These are phyloP conservation scores for Nasturtium officinale DNA, from an alignment of 345 rosid genomes.

Conservation along the genomic window DNA sequence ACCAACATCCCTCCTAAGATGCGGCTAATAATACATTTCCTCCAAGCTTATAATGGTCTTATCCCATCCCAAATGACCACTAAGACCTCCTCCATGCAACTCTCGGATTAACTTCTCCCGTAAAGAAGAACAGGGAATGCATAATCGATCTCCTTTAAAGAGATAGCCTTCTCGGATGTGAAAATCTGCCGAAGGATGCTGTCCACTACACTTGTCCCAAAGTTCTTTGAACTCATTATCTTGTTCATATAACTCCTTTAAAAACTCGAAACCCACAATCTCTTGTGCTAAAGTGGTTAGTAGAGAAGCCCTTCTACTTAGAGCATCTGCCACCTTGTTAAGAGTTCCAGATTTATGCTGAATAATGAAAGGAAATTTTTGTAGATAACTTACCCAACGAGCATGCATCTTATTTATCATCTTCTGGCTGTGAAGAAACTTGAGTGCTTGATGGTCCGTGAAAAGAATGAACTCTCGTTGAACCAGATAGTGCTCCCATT, in stretches of 20 bases:
- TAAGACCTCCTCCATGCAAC: constrained; percentile 25
- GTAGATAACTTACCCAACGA: background rate
- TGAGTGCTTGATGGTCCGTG: background rate
- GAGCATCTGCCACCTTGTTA: constrained; percentile 6
- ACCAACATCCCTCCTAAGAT: constrained; percentile 4
- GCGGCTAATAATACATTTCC: constrained; percentile 14
- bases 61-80: constrained; percentile 14
- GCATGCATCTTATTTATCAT: constrained; percentile 7
- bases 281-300: background rate
- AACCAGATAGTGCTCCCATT: background rate
- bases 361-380: constrained; percentile 6
- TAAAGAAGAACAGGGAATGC: constrained; percentile 1
- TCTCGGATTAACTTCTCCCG: constrained; percentile 6
- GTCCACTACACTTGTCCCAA: background rate
- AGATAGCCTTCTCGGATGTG: background rate
- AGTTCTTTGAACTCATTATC: background rate
- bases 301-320: background rate
- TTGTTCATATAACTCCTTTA: background rate
- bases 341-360: background rate
- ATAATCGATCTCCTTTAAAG: background rate
- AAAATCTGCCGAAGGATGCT: background rate
- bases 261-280: background rate
- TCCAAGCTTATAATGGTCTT: constrained; percentile 21
- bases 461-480: background rate
- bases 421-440: background rate